Base-by-base conservation (phyloP, 1,284 basidiomycete genomes). In the Apiotrichum mycotoxinovorans region DNA sequence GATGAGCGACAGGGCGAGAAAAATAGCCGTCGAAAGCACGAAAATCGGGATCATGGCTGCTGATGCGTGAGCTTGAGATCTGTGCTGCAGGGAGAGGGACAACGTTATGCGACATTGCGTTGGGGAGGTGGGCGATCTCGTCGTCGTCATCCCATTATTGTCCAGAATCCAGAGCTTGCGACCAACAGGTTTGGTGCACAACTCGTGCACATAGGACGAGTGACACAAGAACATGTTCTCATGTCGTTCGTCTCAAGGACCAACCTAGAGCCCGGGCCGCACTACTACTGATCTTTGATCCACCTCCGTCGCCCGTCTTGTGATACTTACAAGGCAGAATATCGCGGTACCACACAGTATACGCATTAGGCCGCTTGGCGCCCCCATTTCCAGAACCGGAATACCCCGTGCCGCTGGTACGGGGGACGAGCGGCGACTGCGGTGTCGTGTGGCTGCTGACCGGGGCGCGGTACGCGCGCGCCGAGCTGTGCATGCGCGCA, bases 41-140 rank as follows among this genome's bases (percentile, higher is more conserved):
- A 78, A 68, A 56, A 76, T 72, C 4, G 76, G 76, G 33, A 78
- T 51, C 72, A 76, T 78, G 25, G 76, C 76, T 74, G 58, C 53
- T 52, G 50, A n/a, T 17, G 49, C 11, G 48, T 56, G 25, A 57
- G 56, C 46, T 20, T 27, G 15, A 12, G 30, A 30, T 30, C 30
- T 30, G 30, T 30, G 30, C 30, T 26, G 43, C 25, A 15, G 15
- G 25, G 25, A 15, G 14, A 44, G n/a, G n/a, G n/a, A 30, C 5
- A 30, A 12, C 12, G 30, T 5, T 12, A 30, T 30, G 30, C 30
- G 30, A 30, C 30, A 5, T 7, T 5, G 30, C 30, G 30, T 18
- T 30, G 30, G 7, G 30, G 7, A 30, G 30, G 12, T 12, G 7
- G 30, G 7, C 30, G 30, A 12, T 5, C 30, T 30, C n/a, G n/a